These are phyloP conservation scores for Irpex rosettiformis DNA, from an alignment of 1,284 basidiomycete genomes.

Conservation along the genomic window DNA sequence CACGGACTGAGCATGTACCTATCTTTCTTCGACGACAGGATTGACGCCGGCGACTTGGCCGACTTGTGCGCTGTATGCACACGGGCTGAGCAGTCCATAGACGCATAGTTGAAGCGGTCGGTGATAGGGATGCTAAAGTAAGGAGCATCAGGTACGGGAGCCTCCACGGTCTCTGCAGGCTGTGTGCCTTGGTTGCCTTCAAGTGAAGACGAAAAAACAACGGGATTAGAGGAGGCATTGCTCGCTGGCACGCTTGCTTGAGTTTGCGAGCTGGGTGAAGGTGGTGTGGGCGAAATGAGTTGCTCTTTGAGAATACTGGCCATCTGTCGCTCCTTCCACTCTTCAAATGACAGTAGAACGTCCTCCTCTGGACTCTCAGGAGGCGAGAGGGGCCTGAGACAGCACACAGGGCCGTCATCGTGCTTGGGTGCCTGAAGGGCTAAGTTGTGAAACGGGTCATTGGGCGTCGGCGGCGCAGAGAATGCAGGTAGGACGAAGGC, in stretches of 20 bases:
- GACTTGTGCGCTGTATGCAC: conserved; percentile 82
- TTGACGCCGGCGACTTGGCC: conserved; percentile 81
- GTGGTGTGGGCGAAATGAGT: conserved; percentile 14
- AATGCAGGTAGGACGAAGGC: conserved; percentile 38
- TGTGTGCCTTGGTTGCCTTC: neutral
- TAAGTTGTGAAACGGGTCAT: conserved; percentile 61
- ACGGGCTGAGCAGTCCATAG: conserved; percentile 89
- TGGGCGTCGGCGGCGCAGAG: conserved; percentile 40
- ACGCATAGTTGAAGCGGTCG: conserved; percentile 93
- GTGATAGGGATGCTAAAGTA: conserved; percentile 66
- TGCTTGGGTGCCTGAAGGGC: conserved; percentile 41
- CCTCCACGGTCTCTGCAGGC: conserved; percentile 12
- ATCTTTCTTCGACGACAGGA: conserved; percentile 90
- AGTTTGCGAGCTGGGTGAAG: conserved; percentile 19
- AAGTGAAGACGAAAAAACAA: neutral
- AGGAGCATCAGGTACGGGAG: conserved; percentile 39
- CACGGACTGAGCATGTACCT: conserved; percentile 98
- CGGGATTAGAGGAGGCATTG: conserved; percentile 3
- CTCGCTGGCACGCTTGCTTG: conserved; percentile 15
- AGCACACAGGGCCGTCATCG: conserved; percentile 61
- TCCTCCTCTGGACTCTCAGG: conserved; percentile 54
- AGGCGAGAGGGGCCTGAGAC: conserved; percentile 52
- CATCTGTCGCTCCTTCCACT: conserved; percentile 79
- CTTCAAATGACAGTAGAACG: conserved; percentile 80
- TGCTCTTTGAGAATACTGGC: conserved; percentile 31